Evolutionary conservation across 495 filamentous ascomycete genomes (phyloP), one percentile per base, ranked within the genome.

Genomic region (Aspergillus indologenus): DNA sequence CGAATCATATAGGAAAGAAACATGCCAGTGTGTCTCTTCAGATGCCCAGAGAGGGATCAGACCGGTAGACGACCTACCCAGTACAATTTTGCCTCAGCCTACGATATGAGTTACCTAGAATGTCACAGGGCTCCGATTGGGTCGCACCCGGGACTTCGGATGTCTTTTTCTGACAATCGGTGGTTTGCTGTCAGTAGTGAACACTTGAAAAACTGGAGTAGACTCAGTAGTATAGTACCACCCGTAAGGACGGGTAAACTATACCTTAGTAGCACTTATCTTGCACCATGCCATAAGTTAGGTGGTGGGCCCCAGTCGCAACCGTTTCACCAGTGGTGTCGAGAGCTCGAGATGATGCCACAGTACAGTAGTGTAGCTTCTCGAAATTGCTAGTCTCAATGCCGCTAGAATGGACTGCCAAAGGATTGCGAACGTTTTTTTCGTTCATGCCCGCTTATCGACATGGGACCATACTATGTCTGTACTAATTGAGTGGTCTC

Each of bases 231-330:
- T 6, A 24, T 50, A 50, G 47, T 50, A n/a, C 15, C 24, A 31
- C 40, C 52, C 21, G 52, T 46, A 40, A 44, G 40, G 15, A 20
- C 45, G 47, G 61, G 47, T 47, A 56, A 26, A 42, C 6, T 12
- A 62, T 58, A 47, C 54, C 43, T n/a, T 50, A 21, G 29, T 54
- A 47, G 21, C n/a, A 45, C 15, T 26, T 54, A 42, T 31, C 47
- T 57, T n/a, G 59, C 42, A 57, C 47, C 54, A 57, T 58, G 47
- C 59, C 47, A 53, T 42, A 56, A 31, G 18, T 21, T 42, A 56
- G 45, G 18, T 21, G 34, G 56, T 59, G 56, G 56, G 53, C 56
- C 61, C 50, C 15, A 9, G 26, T 29, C 18, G 50, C 48, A 51
- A 53, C 61, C 46, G 56, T 62, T 62, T 59, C 56, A 56, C 48